Base-by-base conservation (phyloP, 352 stramenopile species). In the Phytopythium boreale region DNA sequence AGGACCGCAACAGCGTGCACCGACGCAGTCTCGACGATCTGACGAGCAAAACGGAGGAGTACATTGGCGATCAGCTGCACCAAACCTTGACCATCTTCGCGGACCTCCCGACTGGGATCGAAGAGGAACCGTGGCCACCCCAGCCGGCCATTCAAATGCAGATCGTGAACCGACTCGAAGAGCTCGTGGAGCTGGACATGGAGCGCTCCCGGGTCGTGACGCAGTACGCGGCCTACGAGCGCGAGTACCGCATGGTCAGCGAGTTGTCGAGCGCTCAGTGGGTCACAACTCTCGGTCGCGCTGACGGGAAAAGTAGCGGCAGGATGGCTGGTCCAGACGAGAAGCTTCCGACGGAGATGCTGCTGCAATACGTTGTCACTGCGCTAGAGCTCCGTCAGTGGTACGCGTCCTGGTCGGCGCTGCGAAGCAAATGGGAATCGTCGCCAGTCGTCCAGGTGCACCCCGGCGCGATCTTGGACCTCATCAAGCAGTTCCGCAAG, bases 1-100 rank as follows among this genome's bases (percentile, higher is more conserved):
- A 90, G 56, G 77, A 89, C 36, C 70, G 72, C 24, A 82, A 85
- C 31, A 77, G 79, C 19, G 81, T 90, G 50, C 81, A 92, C 47
- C 74, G 83, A 1, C 76, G 78, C 24, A 92, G 78, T 61, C 61
- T 92, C 20, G 56, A 79, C 2, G 80, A 87, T 24, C 61, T 90
- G 17, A 70, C 74, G 15, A 59, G 37, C 15, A 90, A 80, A 53
- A 73, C 74, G 9, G 76, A 84, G 1, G 79, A 88, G 46, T 66
- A 72, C 39, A 69, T 88, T 24, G 55, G 34, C 8, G 56, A 29
- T 9, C 69, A 89, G 49, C 50, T 90, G 4, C 66, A 87, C 2
- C 14, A 56, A 7, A 69, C 86, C 26, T 58, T 79, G 26, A 56
- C 47, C 0, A 72, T 75, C 2, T 92, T 88, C 31, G 64, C 64